Base-by-base conservation (phyloP, 2,329 filamentous ascomycete genomes). In the Diaporthe aspalathi region DNA sequence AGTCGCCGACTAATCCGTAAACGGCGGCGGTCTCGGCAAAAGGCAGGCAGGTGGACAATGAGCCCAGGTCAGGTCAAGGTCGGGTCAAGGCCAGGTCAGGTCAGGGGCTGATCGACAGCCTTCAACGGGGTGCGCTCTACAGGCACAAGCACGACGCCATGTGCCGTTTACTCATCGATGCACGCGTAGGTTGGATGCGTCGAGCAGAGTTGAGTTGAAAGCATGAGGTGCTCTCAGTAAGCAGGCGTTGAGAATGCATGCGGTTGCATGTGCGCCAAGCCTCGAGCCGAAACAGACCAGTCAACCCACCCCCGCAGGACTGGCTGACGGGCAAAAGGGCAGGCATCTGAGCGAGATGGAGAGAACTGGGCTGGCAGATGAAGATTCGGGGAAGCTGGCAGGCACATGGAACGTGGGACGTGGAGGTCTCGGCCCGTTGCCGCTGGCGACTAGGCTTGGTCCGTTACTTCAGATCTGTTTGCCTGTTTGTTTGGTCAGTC, bases 381-480 rank as follows among this genome's bases (percentile, higher is more conserved):
- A 35, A 50, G 27, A 27, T 24, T 38, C n/a, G 27, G 27, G 20
- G 57, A 27, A 63, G 20, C 40, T 50, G 45, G 60, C 29, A n/a
- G n/a, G n/a, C 35, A 38, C 35, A 38, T 7, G 35, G 6, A 8
- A 50, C 45, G 50, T 65, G 60, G 57, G 49, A 65, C 60, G 50
- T 22, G 60, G 60, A 65, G 45, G 60, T 65, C 60, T 65, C 60
- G 60, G 60, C 43, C 60, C 60, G 60, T 47, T 29, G 60, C 60
- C 60, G 45, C 43, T 49, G 60, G 38, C 38, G 27, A 24, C 60
- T 27, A 65, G 60, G 60, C 43, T 29, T 49, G 60, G 60, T 32
- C 60, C n/a, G n/a, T n/a, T 40, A 43, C 38, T 60, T 38, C 35
- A 38, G 12, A 38, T 38, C 5, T 38, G 35, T 38, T 38, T 38